Evolutionary conservation across 1,139 yeast genomes (phyloP).

Genomic region (Lodderomyces orthopsilosis): DNA sequence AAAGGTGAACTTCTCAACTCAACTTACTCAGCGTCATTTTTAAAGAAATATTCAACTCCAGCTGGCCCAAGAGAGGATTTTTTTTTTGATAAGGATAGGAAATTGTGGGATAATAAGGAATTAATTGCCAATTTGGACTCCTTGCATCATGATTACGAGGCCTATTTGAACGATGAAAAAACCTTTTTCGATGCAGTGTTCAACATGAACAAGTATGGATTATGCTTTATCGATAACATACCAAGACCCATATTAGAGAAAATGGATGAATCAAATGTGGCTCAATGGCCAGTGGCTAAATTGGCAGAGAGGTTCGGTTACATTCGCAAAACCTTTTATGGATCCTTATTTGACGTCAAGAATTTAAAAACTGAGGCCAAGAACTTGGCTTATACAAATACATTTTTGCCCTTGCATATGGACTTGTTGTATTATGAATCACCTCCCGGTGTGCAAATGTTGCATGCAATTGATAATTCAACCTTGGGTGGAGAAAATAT

Average conservation of each 20-base stretch:
- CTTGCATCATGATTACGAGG: conserved; percentile 35
- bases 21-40: conserved; percentile 45
- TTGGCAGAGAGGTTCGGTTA: conserved; percentile 68
- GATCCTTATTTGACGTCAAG: conserved; percentile 68
- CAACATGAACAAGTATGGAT: conserved; percentile 56
- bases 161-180: conserved; percentile 40
- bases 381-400: conserved; percentile 71
- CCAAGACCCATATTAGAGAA: conserved; percentile 32
- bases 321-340: conserved; percentile 71
- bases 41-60: conserved; percentile 42
- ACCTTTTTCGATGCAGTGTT: conserved; percentile 39
- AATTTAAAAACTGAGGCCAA: conserved; percentile 57
- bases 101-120: conserved; percentile 38
- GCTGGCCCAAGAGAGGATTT: conserved; percentile 30
- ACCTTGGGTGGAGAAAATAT: conserved; percentile 69
- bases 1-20: conserved; percentile 35
- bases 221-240: conserved; percentile 53
- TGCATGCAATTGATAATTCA: conserved; percentile 64
- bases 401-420: conserved; percentile 74
- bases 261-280: conserved; percentile 29
- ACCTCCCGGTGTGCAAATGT: conserved; percentile 77
- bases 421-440: conserved; percentile 77
- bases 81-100: conserved; percentile 33
- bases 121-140: conserved; percentile 17
- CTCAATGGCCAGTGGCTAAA: conserved; percentile 40